A percentile compares a stretch with the other conserved stretches of the same genome.
phyloP scores from a whole-genome alignment of 768 basidiomycete species.

The Mycena floridula region DNA sequence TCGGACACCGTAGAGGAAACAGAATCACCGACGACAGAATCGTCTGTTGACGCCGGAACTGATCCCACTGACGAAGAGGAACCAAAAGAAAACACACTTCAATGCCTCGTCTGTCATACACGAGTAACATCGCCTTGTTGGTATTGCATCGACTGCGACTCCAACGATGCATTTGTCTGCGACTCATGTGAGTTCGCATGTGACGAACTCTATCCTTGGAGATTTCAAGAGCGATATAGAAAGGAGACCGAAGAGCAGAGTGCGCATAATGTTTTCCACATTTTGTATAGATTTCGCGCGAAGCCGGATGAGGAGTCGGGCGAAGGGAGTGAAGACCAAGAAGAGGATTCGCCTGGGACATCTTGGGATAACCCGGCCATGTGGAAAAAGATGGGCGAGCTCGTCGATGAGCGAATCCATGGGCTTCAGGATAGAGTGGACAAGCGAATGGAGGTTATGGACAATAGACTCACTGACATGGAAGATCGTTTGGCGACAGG shows the following conservation, averaged over 20 bases:
- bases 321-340: background rate
- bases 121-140: background rate
- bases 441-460: background rate
- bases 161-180: conserved; percentile 2
- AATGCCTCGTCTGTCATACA: background rate
- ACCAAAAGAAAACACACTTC: background rate
- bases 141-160: conserved; percentile 1
- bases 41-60: background rate
- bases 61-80: background rate
- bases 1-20: background rate
- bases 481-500: background rate
- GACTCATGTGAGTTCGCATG: background rate
- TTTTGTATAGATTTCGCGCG: background rate
- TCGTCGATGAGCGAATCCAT: background rate
- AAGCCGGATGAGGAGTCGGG: background rate
- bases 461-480: background rate
- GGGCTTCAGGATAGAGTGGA: background rate
- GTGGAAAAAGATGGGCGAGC: background rate
- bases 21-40: background rate
- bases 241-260: background rate
- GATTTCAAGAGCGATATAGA: conserved; percentile 1
- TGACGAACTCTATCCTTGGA: conserved; percentile 1
- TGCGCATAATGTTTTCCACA: conserved; percentile 1
- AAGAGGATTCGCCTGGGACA: background rate
- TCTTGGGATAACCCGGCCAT: background rate